Evolutionary conservation across 1,284 basidiomycete genomes (phyloP).

Genomic region (Ustilago trichophora): DNA sequence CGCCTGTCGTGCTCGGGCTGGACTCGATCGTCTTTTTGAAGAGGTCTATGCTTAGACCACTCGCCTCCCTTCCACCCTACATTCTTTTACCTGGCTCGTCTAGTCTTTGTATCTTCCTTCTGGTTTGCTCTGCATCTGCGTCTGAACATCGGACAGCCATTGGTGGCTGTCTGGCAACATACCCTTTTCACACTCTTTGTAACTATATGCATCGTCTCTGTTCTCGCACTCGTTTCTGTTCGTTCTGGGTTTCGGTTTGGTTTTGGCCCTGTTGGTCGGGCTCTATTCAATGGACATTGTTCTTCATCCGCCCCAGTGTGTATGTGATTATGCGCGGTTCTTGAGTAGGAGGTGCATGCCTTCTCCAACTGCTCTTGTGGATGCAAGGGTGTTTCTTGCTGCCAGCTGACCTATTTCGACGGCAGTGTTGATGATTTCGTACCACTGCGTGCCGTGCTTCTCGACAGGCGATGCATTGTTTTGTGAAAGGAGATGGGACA

Average conservation of each 20-base stretch:
- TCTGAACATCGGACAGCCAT: too few relatives aligned
- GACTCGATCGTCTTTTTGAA: slow-evolving; percentile 38
- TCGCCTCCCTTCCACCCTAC: too few relatives aligned
- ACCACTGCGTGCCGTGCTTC: background rate
- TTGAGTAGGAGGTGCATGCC: slow-evolving; percentile 24
- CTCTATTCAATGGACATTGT: slow-evolving; percentile 8
- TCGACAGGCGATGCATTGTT: background rate
- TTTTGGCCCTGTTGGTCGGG: background rate
- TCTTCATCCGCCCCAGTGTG: background rate
- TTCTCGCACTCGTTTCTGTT: background rate
- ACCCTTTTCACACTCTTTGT: background rate
- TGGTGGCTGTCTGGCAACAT: slow-evolving; percentile 1
- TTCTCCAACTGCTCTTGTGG: slow-evolving; percentile 26
- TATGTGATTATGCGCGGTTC: background rate
- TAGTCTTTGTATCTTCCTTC: too few relatives aligned
- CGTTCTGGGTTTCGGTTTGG: background rate
- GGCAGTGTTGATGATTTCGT: slow-evolving; percentile 8
- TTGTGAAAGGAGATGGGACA: slow-evolving; percentile 11
- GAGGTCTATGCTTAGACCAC: slow-evolving; percentile 24
- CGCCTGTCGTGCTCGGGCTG: slow-evolving; percentile 53
- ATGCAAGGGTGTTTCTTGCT: slow-evolving; percentile 29
- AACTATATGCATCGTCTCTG: background rate
- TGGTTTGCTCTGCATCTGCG: too few relatives aligned
- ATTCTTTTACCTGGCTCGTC: background rate
- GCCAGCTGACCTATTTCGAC: slow-evolving; percentile 36